These are phyloP conservation scores for Cladosporium colombiae DNA, from an alignment of 2,329 filamentous ascomycete species.

Conservation along the genomic window DNA sequence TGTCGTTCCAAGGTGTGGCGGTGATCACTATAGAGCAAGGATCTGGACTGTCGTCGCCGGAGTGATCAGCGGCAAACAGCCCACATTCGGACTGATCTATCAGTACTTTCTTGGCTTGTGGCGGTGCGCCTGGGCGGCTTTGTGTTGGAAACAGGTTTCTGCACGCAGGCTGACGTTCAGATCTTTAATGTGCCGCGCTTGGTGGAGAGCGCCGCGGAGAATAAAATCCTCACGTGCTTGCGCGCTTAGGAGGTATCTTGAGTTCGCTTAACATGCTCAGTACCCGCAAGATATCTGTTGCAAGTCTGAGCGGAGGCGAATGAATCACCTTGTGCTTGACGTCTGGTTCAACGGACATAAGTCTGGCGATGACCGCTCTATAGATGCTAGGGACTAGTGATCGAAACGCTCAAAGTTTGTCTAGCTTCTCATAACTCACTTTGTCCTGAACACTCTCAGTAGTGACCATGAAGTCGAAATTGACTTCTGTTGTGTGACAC, in stretches of 20 bases:
- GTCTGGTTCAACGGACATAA: not conserved
- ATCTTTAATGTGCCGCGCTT: not conserved
- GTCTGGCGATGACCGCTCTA: not conserved
- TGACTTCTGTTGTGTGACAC: not conserved
- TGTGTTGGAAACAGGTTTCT: conserved; percentile 10
- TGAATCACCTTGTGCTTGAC: not conserved
- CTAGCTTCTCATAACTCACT: too few relatives aligned
- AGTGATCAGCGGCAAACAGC: not conserved
- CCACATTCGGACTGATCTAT: not conserved
- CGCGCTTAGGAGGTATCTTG: not conserved
- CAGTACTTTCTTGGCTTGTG: conserved; percentile 2
- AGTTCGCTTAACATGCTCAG: not conserved
- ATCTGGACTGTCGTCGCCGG: conserved; percentile 3
- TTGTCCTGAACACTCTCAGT: not conserved
- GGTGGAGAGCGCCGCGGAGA: not conserved
- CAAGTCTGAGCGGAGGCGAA: not conserved
- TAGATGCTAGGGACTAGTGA: not conserved
- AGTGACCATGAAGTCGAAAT: not conserved
- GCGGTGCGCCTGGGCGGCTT: not conserved
- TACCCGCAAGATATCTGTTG: not conserved
- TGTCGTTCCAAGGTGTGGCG: conserved; percentile 4
- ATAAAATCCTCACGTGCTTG: not conserved
- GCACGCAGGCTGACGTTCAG: conserved; percentile 1
- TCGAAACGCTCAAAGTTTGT: not conserved
- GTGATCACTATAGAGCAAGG: conserved; percentile 3